Conservation (phyloP, 2,329 filamentous ascomycete genomes). For the Mycocentrospora acerina region DNA sequence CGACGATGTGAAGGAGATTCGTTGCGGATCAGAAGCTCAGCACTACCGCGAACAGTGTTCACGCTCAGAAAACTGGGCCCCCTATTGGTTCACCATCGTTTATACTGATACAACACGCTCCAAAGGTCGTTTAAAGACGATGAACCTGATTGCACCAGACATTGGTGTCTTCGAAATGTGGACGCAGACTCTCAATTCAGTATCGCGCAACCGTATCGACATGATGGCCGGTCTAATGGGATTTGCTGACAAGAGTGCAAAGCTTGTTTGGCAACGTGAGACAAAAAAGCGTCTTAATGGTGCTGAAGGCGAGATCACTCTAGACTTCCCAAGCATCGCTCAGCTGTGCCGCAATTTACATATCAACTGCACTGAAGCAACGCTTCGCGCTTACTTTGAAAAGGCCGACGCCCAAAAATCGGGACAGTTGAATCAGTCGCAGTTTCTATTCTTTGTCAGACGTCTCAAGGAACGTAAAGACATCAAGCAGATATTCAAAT, state of each 20-base stretch:
- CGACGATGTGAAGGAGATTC: slow-evolving; percentile 91
- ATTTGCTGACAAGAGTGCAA: slow-evolving; percentile 72
- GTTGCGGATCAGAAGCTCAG: slow-evolving; percentile 77
- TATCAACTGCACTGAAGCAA: slow-evolving; percentile 80
- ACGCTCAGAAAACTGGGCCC: slow-evolving; percentile 65
- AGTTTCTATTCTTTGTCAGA: slow-evolving; percentile 82
- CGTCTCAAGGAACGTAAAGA: slow-evolving; percentile 84
- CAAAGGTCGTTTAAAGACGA: slow-evolving; percentile 72
- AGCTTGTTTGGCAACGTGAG: slow-evolving; percentile 81
- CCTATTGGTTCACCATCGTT: slow-evolving; percentile 85
- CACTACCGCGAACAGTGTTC: slow-evolving; percentile 87
- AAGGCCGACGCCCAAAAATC: slow-evolving; percentile 66
- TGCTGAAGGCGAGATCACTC: slow-evolving; percentile 63
- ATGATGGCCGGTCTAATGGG: slow-evolving; percentile 87
- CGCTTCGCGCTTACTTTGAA: slow-evolving; percentile 72
- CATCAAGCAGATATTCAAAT: slow-evolving; percentile 71
- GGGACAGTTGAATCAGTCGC: slow-evolving; percentile 70
- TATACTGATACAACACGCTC: slow-evolving; percentile 78
- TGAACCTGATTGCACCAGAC: slow-evolving; percentile 83
- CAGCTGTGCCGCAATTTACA: slow-evolving; percentile 85
- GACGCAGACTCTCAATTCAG: slow-evolving; percentile 79
- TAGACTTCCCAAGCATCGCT: slow-evolving; percentile 78
- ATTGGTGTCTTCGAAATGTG: slow-evolving; percentile 72
- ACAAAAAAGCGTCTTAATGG: slow-evolving; percentile 66
- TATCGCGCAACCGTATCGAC: slow-evolving; percentile 83